Percentiles rank a stretch among this genome's conserved stretches.
Evolutionary conservation across 495 filamentous ascomycete genomes (phyloP).

Genomic region (Sabuloglossum arenarium): DNA sequence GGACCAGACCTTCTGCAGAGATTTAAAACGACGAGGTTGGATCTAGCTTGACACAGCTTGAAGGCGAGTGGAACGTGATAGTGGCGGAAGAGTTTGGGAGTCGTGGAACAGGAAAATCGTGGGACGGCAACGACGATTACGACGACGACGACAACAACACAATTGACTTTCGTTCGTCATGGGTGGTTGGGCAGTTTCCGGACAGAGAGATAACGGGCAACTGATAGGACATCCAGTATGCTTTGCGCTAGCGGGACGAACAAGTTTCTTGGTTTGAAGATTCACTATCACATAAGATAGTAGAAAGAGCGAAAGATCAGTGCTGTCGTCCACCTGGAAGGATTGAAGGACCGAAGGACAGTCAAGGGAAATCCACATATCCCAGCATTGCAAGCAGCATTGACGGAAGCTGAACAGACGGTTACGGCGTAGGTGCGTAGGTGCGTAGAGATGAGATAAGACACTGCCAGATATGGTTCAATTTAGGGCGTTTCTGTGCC

Average conservation of each 20-base stretch:
- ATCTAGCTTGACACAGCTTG: too few relatives aligned
- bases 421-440: not conserved
- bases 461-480: not conserved
- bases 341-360: too few relatives aligned
- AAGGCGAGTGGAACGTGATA: too few relatives aligned
- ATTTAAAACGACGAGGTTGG: too few relatives aligned
- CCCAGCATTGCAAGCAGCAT: too few relatives aligned
- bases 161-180: not conserved
- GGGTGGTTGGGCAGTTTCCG: not conserved
- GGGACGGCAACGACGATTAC: not conserved
- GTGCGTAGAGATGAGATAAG: not conserved
- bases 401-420: too few relatives aligned
- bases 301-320: not conserved
- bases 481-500: not conserved
- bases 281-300: not conserved
- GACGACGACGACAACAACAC: not conserved
- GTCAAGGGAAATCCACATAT: not conserved
- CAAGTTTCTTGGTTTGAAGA: not conserved
- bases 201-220: not conserved
- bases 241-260: not conserved
- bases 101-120: not conserved
- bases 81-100: too few relatives aligned
- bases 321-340: too few relatives aligned
- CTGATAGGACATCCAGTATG: not conserved
- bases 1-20: not conserved